Evolutionary conservation across 805 yeast genomes (phyloP), one percentile per base, ranked within the genome.

Genomic region (Scheffersomyces amazonensis): DNA sequence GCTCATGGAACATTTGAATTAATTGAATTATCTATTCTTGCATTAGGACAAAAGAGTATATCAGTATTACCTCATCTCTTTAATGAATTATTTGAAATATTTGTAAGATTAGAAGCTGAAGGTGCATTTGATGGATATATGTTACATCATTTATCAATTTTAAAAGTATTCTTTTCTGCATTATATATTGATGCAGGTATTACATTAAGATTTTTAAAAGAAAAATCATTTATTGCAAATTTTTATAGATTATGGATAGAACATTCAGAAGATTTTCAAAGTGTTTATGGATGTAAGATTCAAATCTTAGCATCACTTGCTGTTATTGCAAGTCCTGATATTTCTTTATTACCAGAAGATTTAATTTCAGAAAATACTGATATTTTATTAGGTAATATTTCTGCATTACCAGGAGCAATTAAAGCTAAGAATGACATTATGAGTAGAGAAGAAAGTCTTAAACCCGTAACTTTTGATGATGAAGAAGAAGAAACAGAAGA

Each of bases 221-320:
- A 65, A 15, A 61, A 69, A 43, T 58, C 60, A 17, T 61, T 64
- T 36, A 58, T 71, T 3, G 43, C 59, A 23, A 51, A 59, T 21
- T 70, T 73, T 43, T 62, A 65, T 51, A 65, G 69, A 42, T 56
- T 73, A 44, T 76, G 80, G 80, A 63, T 75, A 42, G 63, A 68
- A 41, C 62, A 70, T 46, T 62, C 73, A 16, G 71, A 60, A 31
- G 69, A 63, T 41, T 66, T 74, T 55, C 71, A 65, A 39, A 76
- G 80, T 42, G 81, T 75, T 16, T 76, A 74, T 45, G 81, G 80
- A 19, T 64, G 78, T 44, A 77, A 76, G 48, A 55, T 76, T 32
- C 79, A 77, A 53, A 69, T 73, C 5, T 53, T 77, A 50, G 70
- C 78, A 0, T 52, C 73, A 31, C 58, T 72, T 28, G 48, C 75